Evolutionary conservation across 768 basidiomycete genomes (phyloP).

Genomic region (Gelatoporia subvermispora): DNA sequence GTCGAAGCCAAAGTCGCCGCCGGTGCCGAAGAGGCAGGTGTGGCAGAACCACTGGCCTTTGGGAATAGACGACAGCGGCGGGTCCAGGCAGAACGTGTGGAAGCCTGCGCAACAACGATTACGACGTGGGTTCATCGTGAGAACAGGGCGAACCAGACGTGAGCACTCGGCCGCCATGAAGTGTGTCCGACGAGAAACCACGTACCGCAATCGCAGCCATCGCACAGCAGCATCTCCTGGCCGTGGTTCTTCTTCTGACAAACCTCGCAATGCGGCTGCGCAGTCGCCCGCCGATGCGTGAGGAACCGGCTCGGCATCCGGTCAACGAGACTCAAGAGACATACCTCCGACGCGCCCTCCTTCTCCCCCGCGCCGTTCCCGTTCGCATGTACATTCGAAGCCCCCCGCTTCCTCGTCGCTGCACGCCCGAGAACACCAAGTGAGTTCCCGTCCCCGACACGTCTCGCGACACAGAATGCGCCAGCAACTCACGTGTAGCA

Average conservation of each 20-base stretch:
- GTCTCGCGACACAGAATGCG: not conserved
- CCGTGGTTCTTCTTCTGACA: conserved; percentile 86
- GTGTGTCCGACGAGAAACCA: conserved; percentile 1
- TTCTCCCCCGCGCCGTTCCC: not conserved
- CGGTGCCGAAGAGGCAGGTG: conserved; percentile 84
- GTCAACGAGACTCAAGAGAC: conserved; percentile 12
- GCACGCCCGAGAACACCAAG: conserved; percentile 1
- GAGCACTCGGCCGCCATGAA: no score
- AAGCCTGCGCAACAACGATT: conserved; percentile 73
- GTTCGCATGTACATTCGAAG: not conserved
- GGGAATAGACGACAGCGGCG: conserved; percentile 80
- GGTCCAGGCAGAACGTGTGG: conserved; percentile 96
- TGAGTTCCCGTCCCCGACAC: no score
- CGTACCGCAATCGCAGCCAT: conserved; percentile 78
- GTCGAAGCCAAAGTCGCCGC: conserved; percentile 96
- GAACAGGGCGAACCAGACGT: not conserved
- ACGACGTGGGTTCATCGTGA: no score
- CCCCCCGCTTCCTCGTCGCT: conserved; percentile 1
- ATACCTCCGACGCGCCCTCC: conserved; percentile 8
- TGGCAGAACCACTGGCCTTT: conserved; percentile 97
- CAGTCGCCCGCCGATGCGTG: not conserved
- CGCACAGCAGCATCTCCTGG: conserved; percentile 89
- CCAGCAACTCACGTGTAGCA: conserved; percentile 18
- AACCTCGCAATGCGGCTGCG: conserved; percentile 84
- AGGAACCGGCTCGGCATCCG: not conserved